A percentile compares a stretch with the other conserved stretches of the same genome.
These are phyloP conservation scores for Cystobasidiaceae sp. DNA, from an alignment of 1,284 basidiomycete genomes.

Conservation along the genomic window DNA sequence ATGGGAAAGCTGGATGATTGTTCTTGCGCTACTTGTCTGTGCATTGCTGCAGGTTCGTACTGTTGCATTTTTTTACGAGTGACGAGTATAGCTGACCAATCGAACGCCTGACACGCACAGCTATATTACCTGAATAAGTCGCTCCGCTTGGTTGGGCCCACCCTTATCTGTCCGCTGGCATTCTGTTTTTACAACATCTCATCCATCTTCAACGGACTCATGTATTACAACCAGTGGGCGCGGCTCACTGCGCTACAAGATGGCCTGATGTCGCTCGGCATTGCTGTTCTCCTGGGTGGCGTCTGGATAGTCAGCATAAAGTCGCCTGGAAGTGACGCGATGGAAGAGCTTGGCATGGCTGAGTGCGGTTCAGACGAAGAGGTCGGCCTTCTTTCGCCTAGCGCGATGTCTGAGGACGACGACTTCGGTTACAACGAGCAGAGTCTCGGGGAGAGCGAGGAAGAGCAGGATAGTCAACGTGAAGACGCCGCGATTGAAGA, in stretches of 20 bases:
- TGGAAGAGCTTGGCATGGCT: conserved; percentile 1
- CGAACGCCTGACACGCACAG: conserved; percentile 45
- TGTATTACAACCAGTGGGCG: conserved; percentile 86
- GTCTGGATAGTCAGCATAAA: conserved; percentile 69
- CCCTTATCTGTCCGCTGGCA: conserved; percentile 84
- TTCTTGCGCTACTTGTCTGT: conserved; percentile 63
- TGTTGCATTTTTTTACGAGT: neutral
- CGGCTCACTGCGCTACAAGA: conserved; percentile 66
- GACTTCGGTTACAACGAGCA: neutral
- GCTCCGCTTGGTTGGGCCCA: conserved; percentile 75
- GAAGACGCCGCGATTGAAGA: neutral
- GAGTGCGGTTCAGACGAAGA: conserved; percentile 4
- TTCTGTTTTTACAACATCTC: conserved; percentile 96
- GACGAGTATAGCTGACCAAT: conserved; percentile 42
- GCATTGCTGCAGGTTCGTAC: conserved; percentile 60
- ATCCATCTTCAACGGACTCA: conserved; percentile 59
- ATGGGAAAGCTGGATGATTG: conserved; percentile 67
- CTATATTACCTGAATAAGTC: conserved; percentile 92
- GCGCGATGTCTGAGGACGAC: neutral
- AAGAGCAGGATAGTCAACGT: neutral
- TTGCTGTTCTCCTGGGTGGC: conserved; percentile 71
- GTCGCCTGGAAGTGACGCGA: conserved; percentile 16
- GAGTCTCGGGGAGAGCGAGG: conserved; percentile 5
- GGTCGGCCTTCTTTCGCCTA: neutral
- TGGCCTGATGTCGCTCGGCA: conserved; percentile 69